Conservation (phyloP, 495 filamentous ascomycete genomes). For the Podospora pseudocomata region DNA sequence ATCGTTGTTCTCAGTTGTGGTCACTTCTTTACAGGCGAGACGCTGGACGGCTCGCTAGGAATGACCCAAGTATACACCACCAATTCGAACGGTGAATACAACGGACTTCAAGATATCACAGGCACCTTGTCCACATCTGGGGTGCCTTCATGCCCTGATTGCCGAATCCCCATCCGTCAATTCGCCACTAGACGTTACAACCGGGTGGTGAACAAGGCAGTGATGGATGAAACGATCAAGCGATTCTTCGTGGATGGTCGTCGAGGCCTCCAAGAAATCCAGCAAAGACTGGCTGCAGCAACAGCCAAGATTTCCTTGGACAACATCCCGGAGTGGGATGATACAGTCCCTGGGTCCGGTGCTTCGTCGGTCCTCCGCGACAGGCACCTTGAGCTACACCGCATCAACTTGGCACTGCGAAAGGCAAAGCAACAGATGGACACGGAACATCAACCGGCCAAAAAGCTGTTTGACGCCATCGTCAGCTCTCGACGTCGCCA, state of each 20-base stretch:
- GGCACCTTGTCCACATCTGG: conserved; percentile 8
- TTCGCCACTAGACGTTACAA: conserved; percentile 31
- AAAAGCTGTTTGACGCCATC: conserved; percentile 16
- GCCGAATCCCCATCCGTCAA: conserved; percentile 28
- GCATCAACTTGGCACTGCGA: too few relatives aligned
- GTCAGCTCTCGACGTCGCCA: conserved; percentile 2
- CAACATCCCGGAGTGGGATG: too few relatives aligned
- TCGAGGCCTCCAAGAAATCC: conserved; percentile 18
- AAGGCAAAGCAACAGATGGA: conserved; percentile 2
- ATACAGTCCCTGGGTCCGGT: too few relatives aligned
- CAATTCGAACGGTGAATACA: conserved; percentile 37
- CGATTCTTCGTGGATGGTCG: conserved; percentile 24
- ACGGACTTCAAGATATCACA: conserved; percentile 24
- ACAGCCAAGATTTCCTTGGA: too few relatives aligned
- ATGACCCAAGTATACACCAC: conserved; percentile 57
- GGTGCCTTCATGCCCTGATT: conserved; percentile 28
- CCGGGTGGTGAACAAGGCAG: conserved; percentile 30
- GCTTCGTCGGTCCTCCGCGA: too few relatives aligned
- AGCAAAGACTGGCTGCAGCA: background rate
- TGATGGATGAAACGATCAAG: conserved; percentile 34
- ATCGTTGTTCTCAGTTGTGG: conserved; percentile 59
- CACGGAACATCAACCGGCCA: conserved; percentile 16
- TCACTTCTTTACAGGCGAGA: conserved; percentile 59
- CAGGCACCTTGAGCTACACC: too few relatives aligned
- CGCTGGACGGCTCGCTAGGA: conserved; percentile 63